A percentile compares a stretch with the other conserved stretches of the same genome.
Conservation (phyloP, 1,284 basidiomycete genomes). For the Golubevia pallescens region DNA sequence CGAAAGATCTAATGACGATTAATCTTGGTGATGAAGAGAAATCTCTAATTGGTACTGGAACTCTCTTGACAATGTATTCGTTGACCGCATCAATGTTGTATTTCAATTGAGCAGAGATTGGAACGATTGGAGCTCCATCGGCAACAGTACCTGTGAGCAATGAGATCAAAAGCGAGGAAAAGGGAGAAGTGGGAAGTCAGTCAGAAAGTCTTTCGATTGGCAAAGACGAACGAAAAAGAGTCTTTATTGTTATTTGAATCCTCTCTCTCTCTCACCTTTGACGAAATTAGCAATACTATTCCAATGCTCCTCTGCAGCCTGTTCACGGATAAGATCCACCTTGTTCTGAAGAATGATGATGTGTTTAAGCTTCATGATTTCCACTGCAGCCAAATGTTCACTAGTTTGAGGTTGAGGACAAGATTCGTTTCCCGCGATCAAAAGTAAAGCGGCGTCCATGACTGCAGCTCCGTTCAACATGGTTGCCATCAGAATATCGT, state of each 20-base stretch:
- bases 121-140: constrained; percentile 94
- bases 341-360: constrained; percentile 88
- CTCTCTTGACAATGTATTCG: constrained; percentile 96
- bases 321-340: constrained; percentile 62
- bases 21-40: constrained; percentile 88
- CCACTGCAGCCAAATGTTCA: constrained; percentile 96
- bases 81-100: constrained; percentile 99
- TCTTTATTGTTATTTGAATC: too few species aligned
- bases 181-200: too few species aligned
- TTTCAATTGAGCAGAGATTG: constrained; percentile 96
- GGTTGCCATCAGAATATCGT: constrained; percentile 88
- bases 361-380: constrained; percentile 98
- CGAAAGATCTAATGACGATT: constrained; percentile 99
- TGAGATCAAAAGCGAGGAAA: too few species aligned
- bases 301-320: constrained; percentile 62
- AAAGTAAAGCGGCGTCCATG: constrained; percentile 93
- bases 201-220: too few species aligned
- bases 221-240: too few species aligned
- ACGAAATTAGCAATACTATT: constrained; percentile 58
- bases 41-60: constrained; percentile 90
- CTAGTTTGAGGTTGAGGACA: constrained; percentile 99
- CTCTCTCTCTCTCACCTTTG: constrained; percentile 43
- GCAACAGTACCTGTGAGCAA: constrained; percentile 83
- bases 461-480: constrained; percentile 99
- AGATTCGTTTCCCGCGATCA: constrained; percentile 96